phyloP scores from a whole-genome alignment of 116 monocot genomes.

The Dioscorea cayenensis region DNA sequence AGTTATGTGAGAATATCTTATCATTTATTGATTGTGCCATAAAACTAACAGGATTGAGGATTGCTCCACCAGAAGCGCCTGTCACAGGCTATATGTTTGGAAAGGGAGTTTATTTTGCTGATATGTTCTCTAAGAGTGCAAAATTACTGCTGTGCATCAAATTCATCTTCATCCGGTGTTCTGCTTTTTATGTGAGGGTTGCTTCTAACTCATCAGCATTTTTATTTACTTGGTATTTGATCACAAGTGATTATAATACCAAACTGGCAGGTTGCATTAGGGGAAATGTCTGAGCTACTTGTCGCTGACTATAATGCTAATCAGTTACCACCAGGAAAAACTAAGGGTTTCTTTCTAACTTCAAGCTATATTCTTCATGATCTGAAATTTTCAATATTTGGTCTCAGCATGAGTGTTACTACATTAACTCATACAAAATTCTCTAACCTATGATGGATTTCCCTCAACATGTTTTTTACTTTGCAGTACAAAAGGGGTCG shows the following conservation, averaged over 20 bases:
- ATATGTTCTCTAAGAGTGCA: constrained; percentile 99
- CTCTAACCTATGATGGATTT: no score
- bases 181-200: constrained; percentile 76
- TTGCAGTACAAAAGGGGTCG: constrained; percentile 89
- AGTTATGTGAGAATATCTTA: no score
- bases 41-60: no score
- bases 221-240: background rate
- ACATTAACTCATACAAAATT: no score
- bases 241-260: background rate
- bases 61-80: constrained; percentile 96
- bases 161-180: constrained; percentile 43
- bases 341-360: constrained; percentile 49
- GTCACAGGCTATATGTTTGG: constrained; percentile 93
- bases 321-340: constrained; percentile 73
- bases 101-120: constrained; percentile 95
- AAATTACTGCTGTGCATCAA: constrained; percentile 86
- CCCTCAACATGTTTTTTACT: background rate
- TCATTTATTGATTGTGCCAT: no score
- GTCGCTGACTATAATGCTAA: constrained; percentile 57
- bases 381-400: no score
- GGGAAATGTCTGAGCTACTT: constrained; percentile 68
- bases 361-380: background rate
- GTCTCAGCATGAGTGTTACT: no score
- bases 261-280: constrained; percentile 73
- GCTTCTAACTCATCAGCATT: background rate